Percentiles rank a stretch among this genome's conserved stretches.
These are phyloP conservation scores for barrel medic (Medicago truncatula) DNA, from an alignment of 306 rosid species.

Conservation along the genomic window DNA sequence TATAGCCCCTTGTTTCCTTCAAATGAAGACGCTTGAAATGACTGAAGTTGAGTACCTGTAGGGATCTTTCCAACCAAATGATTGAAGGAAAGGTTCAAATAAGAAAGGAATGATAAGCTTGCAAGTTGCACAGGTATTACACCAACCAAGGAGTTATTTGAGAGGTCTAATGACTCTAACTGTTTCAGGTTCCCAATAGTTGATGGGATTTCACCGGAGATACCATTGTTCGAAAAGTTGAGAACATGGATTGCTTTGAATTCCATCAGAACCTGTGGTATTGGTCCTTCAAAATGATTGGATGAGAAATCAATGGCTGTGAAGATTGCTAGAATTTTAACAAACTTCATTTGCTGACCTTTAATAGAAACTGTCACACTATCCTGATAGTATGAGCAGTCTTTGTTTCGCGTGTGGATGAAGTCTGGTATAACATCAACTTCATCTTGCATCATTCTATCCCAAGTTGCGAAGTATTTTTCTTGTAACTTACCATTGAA, in stretches of 20 bases:
- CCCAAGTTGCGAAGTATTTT: constrained; percentile 22
- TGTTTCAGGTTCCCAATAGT: constrained; percentile 32
- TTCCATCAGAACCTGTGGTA: constrained; percentile 42
- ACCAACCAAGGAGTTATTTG: constrained; percentile 34
- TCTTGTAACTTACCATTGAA: constrained; percentile 42
- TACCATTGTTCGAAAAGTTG: constrained; percentile 46
- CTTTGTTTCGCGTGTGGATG: neutral
- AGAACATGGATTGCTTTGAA: constrained; percentile 32
- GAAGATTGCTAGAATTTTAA: constrained; percentile 27
- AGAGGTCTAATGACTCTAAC: constrained; percentile 53
- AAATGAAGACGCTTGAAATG: constrained; percentile 33
- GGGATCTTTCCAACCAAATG: constrained; percentile 48
- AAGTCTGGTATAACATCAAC: too few relatives aligned
- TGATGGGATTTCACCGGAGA: constrained; percentile 45
- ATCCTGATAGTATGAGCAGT: constrained; percentile 31
- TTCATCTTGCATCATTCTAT: constrained; percentile 32
- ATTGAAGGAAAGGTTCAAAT: constrained; percentile 15
- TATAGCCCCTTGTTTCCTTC: neutral
- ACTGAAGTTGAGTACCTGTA: constrained; percentile 43
- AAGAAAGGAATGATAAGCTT: constrained; percentile 33
- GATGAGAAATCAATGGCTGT: constrained; percentile 45
- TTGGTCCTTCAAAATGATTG: constrained; percentile 38
- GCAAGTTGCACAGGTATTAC: constrained; percentile 43
- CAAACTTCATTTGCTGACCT: constrained; percentile 18
- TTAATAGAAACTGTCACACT: neutral